Percentiles rank a stretch among this genome's conserved stretches.
Conservation (phyloP, 2,329 filamentous ascomycete genomes). For the Ceratocystis variospora region DNA sequence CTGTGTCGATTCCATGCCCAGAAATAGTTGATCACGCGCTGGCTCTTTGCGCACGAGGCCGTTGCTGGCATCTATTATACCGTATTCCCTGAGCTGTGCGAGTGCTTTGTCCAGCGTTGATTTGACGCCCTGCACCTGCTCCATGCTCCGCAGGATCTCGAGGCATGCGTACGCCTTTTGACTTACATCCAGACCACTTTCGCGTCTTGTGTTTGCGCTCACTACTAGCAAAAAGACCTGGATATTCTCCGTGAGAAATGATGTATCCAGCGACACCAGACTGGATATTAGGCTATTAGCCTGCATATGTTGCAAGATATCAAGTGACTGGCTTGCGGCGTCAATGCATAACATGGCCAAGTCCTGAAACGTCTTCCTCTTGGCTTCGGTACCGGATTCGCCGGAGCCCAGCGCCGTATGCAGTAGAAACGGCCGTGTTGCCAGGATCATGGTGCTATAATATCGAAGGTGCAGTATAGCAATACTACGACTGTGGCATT, state of each 20-base stretch:
- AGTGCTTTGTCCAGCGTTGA: neutral
- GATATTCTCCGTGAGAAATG: constrained; percentile 22
- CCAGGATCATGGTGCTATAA: constrained; percentile 17
- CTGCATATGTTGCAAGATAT: constrained; percentile 21
- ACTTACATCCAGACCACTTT: constrained; percentile 8
- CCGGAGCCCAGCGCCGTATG: constrained; percentile 20
- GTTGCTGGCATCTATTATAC: constrained; percentile 4
- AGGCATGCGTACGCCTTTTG: constrained; percentile 20
- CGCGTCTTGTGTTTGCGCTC: constrained; percentile 12
- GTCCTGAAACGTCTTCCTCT: constrained; percentile 21
- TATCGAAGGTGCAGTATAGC: constrained; percentile 22
- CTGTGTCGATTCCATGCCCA: neutral
- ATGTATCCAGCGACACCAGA: constrained; percentile 22
- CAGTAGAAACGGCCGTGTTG: constrained; percentile 22
- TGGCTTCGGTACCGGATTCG: constrained; percentile 17
- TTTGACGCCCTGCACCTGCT: constrained; percentile 22
- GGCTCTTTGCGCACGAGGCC: neutral
- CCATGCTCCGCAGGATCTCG: constrained; percentile 23
- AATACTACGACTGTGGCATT: constrained; percentile 23
- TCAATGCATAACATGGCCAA: constrained; percentile 22
- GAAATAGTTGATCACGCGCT: constrained; percentile 10
- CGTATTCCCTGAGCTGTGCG: neutral
- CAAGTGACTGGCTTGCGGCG: constrained; percentile 21
- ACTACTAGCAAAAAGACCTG: constrained; percentile 23
- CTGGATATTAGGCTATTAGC: constrained; percentile 21